These are phyloP conservation scores for Metarhizium sp. DNA, from an alignment of 2,329 filamentous ascomycete species.

Conservation along the genomic window DNA sequence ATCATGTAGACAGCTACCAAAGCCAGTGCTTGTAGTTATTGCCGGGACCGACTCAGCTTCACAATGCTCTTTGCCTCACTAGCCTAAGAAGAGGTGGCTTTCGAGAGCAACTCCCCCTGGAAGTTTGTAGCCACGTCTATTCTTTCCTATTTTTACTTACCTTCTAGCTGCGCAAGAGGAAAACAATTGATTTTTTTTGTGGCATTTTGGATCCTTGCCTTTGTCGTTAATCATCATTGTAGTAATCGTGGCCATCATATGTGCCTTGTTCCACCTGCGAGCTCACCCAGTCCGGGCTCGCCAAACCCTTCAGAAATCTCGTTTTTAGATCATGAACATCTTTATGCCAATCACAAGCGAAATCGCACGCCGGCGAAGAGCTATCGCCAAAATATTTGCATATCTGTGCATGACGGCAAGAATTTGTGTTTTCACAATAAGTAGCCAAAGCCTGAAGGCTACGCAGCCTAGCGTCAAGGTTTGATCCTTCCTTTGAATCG, in stretches of 20 bases:
- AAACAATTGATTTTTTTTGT: too few species aligned
- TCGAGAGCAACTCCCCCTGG: too few species aligned
- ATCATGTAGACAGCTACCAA: too few species aligned
- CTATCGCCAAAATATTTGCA: conserved; percentile 69
- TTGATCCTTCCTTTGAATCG: conserved; percentile 28
- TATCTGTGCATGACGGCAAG: conserved; percentile 69
- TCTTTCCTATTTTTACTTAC: too few species aligned
- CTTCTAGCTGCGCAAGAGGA: too few species aligned
- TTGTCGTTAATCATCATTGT: conserved; percentile 34
- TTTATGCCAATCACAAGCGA: conserved; percentile 73
- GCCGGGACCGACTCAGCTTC: too few species aligned
- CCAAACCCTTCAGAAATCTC: conserved; percentile 46
- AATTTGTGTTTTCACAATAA: conserved; percentile 70
- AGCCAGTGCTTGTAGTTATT: too few species aligned
- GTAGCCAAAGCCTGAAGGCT: conserved; percentile 61
- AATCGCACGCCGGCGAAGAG: conserved; percentile 51
- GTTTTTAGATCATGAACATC: conserved; percentile 48
- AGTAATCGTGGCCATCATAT: conserved; percentile 47
- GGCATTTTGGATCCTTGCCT: too few species aligned
- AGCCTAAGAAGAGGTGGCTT: too few species aligned
- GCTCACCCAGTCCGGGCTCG: conserved; percentile 53
- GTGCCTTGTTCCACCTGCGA: conserved; percentile 50
- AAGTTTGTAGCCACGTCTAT: too few species aligned
- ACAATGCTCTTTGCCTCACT: too few species aligned
- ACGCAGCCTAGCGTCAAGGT: conserved; percentile 43